Conservation (phyloP, 2,329 filamentous ascomycete species). For the Trichoderma asperellum region DNA sequence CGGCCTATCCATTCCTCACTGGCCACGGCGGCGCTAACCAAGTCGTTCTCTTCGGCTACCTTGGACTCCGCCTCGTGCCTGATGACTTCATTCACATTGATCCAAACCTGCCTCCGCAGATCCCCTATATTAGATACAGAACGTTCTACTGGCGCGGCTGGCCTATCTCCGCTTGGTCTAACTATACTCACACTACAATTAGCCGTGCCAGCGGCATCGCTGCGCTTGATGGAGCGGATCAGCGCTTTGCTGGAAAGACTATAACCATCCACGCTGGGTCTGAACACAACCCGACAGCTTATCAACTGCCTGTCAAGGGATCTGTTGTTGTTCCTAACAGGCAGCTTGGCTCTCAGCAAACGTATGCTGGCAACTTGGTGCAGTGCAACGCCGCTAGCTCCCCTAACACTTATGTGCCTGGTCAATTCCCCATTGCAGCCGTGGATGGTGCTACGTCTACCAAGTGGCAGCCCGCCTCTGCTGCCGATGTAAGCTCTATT, state of each 20-base stretch:
- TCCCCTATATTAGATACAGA: conserved; percentile 50
- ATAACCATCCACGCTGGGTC: conserved; percentile 64
- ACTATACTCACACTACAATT: conserved; percentile 35
- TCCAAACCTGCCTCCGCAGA: conserved; percentile 63
- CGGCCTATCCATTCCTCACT: conserved; percentile 72
- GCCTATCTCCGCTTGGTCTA: conserved; percentile 34
- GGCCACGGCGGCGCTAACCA: conserved; percentile 73
- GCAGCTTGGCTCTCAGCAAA: conserved; percentile 56
- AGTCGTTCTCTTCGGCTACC: conserved; percentile 67
- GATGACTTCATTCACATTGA: conserved; percentile 63
- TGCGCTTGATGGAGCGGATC: conserved; percentile 56
- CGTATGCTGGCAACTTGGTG: conserved; percentile 62
- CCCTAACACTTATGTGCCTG: conserved; percentile 54
- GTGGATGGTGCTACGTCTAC: conserved; percentile 34
- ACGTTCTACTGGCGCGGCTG: conserved; percentile 40
- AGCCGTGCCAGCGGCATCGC: conserved; percentile 40
- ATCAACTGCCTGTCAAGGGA: conserved; percentile 53
- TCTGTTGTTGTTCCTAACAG: conserved; percentile 62
- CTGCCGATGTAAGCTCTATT: conserved; percentile 29
- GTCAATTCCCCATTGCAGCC: conserved; percentile 62
- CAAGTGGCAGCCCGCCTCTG: conserved; percentile 33
- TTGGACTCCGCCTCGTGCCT: conserved; percentile 64
- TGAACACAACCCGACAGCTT: conserved; percentile 43
- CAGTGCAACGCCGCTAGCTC: conserved; percentile 64
- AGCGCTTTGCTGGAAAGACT: conserved; percentile 53